Percentiles rank a stretch among this genome's conserved stretches.
Evolutionary conservation across 1,284 basidiomycete species (phyloP).

Genomic region (Porogramme epimiltina): DNA sequence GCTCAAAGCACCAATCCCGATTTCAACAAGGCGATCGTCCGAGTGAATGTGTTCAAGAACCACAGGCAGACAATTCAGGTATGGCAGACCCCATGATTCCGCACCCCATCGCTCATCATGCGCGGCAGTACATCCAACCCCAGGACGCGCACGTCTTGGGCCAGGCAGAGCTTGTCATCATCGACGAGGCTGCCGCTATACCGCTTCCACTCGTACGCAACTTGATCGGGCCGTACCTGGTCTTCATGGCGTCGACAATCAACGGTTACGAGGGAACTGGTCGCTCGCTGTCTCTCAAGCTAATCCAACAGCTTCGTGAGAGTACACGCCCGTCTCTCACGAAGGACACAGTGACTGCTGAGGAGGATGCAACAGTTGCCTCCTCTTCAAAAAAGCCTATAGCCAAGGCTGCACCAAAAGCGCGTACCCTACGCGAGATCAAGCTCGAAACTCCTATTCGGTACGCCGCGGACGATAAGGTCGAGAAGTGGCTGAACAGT

Average conservation of each 20-base stretch:
- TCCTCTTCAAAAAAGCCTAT: constrained; percentile 53
- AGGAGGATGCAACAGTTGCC: constrained; percentile 46
- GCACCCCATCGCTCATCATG: not conserved
- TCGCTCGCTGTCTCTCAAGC: constrained; percentile 94
- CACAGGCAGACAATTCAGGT: constrained; percentile 96
- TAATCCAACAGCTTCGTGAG: constrained; percentile 96
- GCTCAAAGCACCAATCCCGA: constrained; percentile 93
- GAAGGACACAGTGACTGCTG: constrained; percentile 55
- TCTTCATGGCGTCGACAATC: constrained; percentile 98
- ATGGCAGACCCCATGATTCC: not conserved
- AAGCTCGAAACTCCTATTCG: constrained; percentile 96
- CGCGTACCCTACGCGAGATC: constrained; percentile 88
- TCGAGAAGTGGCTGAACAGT: constrained; percentile 95
- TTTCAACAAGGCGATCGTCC: constrained; percentile 94
- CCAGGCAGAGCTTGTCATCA: constrained; percentile 96
- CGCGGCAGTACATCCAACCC: constrained; percentile 89
- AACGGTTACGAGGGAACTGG: constrained; percentile 99
- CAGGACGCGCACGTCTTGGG: constrained; percentile 97
- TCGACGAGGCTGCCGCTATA: constrained; percentile 98
- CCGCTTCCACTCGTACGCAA: constrained; percentile 94
- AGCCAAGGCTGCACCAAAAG: constrained; percentile 62
- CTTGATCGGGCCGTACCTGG: constrained; percentile 95
- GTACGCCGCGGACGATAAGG: constrained; percentile 84
- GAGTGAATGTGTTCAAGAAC: constrained; percentile 93
- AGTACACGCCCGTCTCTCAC: constrained; percentile 72